These are phyloP conservation scores for Yamadazyma sp. DNA, from an alignment of 805 yeast genomes.

Conservation along the genomic window DNA sequence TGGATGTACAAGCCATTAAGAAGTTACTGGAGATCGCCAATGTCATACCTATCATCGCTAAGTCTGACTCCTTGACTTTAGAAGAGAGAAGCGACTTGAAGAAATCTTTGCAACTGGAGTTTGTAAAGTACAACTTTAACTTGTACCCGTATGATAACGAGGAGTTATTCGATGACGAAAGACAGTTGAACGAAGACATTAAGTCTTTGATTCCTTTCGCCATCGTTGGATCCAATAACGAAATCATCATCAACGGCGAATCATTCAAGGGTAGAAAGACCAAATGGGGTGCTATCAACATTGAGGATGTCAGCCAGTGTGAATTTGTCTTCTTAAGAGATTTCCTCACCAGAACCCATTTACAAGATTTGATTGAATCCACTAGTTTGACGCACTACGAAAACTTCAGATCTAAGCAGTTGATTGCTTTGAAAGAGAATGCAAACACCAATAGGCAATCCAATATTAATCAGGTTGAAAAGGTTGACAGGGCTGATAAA, in stretches of 20 bases:
- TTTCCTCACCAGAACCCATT: slow-evolving; percentile 90
- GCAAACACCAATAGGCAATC: slow-evolving; percentile 47
- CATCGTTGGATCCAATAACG: slow-evolving; percentile 84
- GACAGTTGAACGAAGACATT: slow-evolving; percentile 71
- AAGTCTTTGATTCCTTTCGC: slow-evolving; percentile 86
- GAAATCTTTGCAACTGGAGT: slow-evolving; percentile 72
- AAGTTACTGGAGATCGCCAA: slow-evolving; percentile 87
- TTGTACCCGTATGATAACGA: slow-evolving; percentile 82
- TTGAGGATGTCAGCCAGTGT: slow-evolving; percentile 92
- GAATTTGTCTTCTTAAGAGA: slow-evolving; percentile 94
- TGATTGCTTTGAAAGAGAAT: slow-evolving; percentile 89
- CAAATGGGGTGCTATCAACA: slow-evolving; percentile 90
- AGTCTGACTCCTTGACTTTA: slow-evolving; percentile 84
- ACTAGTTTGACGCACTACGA: slow-evolving; percentile 89
- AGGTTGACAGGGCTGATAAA: too few species aligned
- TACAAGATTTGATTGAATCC: slow-evolving; percentile 93
- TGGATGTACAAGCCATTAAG: slow-evolving; percentile 80
- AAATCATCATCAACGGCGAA: slow-evolving; percentile 74
- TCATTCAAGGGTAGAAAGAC: slow-evolving; percentile 87
- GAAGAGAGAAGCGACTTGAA: slow-evolving; percentile 82
- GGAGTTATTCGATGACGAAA: slow-evolving; percentile 68
- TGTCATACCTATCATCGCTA: slow-evolving; percentile 94
- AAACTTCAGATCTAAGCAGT: slow-evolving; percentile 88
- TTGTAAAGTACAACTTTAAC: slow-evolving; percentile 66
- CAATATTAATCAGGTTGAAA: slow-evolving; percentile 12